Base-by-base conservation (phyloP, 2,329 filamentous ascomycete genomes). In the Ophiostoma australiae region DNA sequence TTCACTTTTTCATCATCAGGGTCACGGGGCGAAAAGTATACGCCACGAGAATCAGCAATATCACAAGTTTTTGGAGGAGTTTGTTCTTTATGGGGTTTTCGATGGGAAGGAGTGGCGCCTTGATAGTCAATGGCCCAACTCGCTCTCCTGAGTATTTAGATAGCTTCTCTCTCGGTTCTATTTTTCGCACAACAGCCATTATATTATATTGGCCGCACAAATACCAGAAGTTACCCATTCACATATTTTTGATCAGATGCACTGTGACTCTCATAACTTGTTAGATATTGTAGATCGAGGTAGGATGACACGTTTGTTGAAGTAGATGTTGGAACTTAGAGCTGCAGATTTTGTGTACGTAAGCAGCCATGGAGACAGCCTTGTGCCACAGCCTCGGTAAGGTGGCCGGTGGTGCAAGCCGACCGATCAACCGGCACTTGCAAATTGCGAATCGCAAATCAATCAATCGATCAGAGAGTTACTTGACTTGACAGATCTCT, bases 201-300 rank as follows among this genome's bases (percentile, higher is more conserved):
- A 15, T 33, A 20, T 33, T 33, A 33, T 39, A 58, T 68, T 77
- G 75, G 77, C 74, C n/a, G n/a, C 39, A 67, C 23, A 52, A 86
- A 87, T 87, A 88, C 85, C 86, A 88, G 86, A 88, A 85, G 84
- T 87, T 88, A 88, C 86, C 86, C 86, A 86, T 85, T 87, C 83
- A 85, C 70, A 39, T 39, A 1, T 52, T 31, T 31, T 31, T 31
- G 27, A 31, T 31, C 3, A 1, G 35, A 17, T 17, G 63, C 33
- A 65, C 63, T n/a, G 31, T 67, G 63, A 67, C 44, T n/a, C 2
- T 17, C 20, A n/a, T 7, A 20, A 48, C 44, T 48, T 20, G 17
- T 20, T 48, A 8, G 44, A 48, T 39, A 39, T 39, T n/a, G n/a
- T n/a, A n/a, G n/a, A n/a, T n/a, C n/a, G n/a, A n/a, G n/a, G n/a